Conservation (phyloP, 805 yeast genomes). For the Myxozyma nipponensis region DNA sequence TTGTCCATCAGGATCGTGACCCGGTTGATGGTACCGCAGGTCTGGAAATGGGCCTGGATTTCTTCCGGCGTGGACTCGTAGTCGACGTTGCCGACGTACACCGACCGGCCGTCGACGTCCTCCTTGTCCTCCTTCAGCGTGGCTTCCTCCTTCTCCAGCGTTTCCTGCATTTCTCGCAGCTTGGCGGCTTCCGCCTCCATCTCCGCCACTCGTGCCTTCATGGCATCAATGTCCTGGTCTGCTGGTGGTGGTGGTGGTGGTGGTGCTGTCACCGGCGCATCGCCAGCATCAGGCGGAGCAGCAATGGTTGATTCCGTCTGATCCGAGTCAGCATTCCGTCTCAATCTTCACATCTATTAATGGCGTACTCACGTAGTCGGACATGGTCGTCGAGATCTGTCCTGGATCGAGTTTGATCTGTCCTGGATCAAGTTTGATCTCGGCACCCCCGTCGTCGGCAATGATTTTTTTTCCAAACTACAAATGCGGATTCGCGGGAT, state of each 20-base stretch:
- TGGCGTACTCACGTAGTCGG: no score
- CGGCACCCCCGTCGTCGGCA: background rate
- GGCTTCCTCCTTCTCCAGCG: conserved; percentile 43
- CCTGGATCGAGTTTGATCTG: no score
- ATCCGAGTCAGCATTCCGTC: no score
- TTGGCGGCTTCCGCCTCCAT: conserved; percentile 63
- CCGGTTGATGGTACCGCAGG: conserved; percentile 70
- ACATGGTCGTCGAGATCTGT: no score
- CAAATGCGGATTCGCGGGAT: no score
- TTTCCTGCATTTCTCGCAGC: conserved; percentile 56
- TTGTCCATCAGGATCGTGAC: conserved; percentile 74
- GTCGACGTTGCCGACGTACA: conserved; percentile 83
- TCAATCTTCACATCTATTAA: no score
- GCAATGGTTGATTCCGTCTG: no score
- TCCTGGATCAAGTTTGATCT: background rate
- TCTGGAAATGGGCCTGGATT: conserved; percentile 65
- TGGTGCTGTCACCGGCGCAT: no score
- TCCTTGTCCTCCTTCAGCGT: conserved; percentile 48
- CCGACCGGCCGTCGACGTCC: conserved; percentile 70
- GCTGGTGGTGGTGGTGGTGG: no score
- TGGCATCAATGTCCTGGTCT: conserved; percentile 30
- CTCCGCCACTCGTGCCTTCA: conserved; percentile 47
- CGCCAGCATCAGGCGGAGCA: no score
- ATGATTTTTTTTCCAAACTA: no score
- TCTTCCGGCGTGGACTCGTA: conserved; percentile 76